Conservation (phyloP, 768 basidiomycete species). For the Rhizopogon roseolus region DNA sequence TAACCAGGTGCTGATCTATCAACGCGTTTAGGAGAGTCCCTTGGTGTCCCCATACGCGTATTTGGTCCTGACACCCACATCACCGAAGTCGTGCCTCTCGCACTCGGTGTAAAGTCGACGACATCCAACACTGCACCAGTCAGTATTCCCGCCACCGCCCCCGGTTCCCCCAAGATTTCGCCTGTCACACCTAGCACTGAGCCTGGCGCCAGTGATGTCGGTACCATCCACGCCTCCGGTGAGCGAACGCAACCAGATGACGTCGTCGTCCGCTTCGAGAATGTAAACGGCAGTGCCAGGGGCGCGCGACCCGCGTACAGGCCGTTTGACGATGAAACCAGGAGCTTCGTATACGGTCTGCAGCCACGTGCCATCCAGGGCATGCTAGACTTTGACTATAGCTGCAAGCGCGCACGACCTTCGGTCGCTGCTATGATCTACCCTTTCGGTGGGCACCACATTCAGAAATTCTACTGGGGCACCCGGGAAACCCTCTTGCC, state of each 20-base stretch:
- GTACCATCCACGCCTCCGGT: constrained; percentile 72
- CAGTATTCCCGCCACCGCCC: constrained; percentile 44
- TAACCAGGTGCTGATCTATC: neutral
- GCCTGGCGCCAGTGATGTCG: constrained; percentile 45
- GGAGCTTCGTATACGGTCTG: constrained; percentile 96
- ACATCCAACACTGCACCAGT: constrained; percentile 20
- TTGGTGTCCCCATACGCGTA: constrained; percentile 95
- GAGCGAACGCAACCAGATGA: constrained; percentile 82
- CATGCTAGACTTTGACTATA: constrained; percentile 98
- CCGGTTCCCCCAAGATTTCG: constrained; percentile 32
- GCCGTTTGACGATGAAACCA: constrained; percentile 91
- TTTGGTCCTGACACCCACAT: constrained; percentile 99
- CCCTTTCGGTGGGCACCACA: constrained; percentile 99
- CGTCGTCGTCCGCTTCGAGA: constrained; percentile 86
- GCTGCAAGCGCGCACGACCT: constrained; percentile 87
- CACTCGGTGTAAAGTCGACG: constrained; percentile 65
- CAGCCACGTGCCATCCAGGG: constrained; percentile 99
- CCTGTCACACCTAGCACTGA: constrained; percentile 27
- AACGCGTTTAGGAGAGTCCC: constrained; percentile 59
- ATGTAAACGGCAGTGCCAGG: constrained; percentile 28
- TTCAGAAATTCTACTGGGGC: constrained; percentile 99
- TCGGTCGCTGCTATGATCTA: constrained; percentile 99
- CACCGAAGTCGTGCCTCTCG: constrained; percentile 97
- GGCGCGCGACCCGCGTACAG: constrained; percentile 69
- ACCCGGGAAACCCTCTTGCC: constrained; percentile 98